Evolutionary conservation across 1,139 yeast species (phyloP).

Genomic region (Geotrichum australiense): DNA sequence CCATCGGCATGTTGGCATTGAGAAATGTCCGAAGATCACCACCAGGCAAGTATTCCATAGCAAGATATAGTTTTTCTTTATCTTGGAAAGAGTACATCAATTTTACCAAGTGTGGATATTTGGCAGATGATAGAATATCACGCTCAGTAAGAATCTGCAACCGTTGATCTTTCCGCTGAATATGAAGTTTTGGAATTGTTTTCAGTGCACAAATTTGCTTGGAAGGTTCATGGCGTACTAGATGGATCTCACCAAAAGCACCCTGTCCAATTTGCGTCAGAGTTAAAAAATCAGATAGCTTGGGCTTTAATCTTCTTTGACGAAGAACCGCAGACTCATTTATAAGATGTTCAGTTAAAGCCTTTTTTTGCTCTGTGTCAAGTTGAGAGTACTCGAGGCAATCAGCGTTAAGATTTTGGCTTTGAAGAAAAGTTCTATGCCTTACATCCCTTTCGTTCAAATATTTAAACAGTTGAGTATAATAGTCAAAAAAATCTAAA

Average conservation of each 20-base stretch:
- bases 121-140: slow-evolving; percentile 15
- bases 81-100: slow-evolving; percentile 18
- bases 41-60: slow-evolving; percentile 19
- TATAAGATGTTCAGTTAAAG: neutral
- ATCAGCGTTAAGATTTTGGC: neutral
- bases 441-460: slow-evolving; percentile 8
- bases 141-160: slow-evolving; percentile 17
- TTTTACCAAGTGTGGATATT: slow-evolving; percentile 16
- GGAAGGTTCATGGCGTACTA: slow-evolving; percentile 13
- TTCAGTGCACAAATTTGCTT: slow-evolving; percentile 17
- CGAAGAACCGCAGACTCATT: slow-evolving; percentile 10
- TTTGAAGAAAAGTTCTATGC: neutral
- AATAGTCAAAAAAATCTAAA: slow-evolving; percentile 14
- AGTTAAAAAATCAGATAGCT: slow-evolving; percentile 10
- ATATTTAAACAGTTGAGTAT: slow-evolving; percentile 11
- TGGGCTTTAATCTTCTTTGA: slow-evolving; percentile 14
- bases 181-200: slow-evolving; percentile 16
- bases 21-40: slow-evolving; percentile 18
- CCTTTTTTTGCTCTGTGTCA: neutral
- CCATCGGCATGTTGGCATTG: slow-evolving; percentile 13
- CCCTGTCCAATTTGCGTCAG: slow-evolving; percentile 19
- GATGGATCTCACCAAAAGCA: slow-evolving; percentile 19
- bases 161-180: slow-evolving; percentile 15
- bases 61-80: slow-evolving; percentile 12
- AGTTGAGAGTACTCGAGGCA: neutral